Conservation (phyloP, 2,329 filamentous ascomycete genomes). For the Pestalotiopsis sp. region DNA sequence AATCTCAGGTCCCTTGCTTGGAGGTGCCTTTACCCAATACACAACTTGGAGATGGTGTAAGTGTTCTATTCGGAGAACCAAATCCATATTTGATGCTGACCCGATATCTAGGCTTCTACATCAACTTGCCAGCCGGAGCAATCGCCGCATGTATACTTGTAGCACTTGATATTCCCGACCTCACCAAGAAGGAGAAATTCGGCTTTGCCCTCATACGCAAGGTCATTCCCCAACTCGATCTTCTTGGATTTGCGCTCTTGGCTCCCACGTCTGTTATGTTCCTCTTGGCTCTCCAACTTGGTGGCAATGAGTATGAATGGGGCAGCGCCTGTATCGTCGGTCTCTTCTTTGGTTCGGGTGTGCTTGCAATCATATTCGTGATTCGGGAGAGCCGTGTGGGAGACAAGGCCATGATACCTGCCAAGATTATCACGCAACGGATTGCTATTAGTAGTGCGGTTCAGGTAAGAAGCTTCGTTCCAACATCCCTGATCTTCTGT, state of each 20-base stretch:
- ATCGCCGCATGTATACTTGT: constrained; percentile 32
- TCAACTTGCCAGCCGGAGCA: constrained; percentile 46
- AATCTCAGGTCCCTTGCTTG: constrained; percentile 47
- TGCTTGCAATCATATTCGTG: constrained; percentile 35
- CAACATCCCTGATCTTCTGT: not conserved
- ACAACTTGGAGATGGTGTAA: constrained; percentile 48
- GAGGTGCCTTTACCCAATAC: constrained; percentile 43
- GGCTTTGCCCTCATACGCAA: constrained; percentile 15
- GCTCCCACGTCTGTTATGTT: constrained; percentile 41
- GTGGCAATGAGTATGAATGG: constrained; percentile 38
- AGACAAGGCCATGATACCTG: constrained; percentile 52
- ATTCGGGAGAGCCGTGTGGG: constrained; percentile 45
- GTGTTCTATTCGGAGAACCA: constrained; percentile 10
- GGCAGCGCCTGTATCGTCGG: constrained; percentile 37
- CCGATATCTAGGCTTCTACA: constrained; percentile 38
- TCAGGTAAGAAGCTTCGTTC: constrained; percentile 30
- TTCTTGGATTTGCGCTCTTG: constrained; percentile 42
- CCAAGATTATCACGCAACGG: constrained; percentile 44
- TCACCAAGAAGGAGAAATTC: constrained; percentile 26
- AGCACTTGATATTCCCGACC: constrained; percentile 38
- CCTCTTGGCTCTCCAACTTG: constrained; percentile 48
- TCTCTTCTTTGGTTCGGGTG: constrained; percentile 37
- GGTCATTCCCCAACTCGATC: constrained; percentile 37
- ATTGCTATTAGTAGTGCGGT: constrained; percentile 43
- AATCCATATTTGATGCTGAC: not conserved